These are phyloP conservation scores for Tylopilus rubrobrunneus DNA, from an alignment of 768 basidiomycete genomes.

Conservation along the genomic window DNA sequence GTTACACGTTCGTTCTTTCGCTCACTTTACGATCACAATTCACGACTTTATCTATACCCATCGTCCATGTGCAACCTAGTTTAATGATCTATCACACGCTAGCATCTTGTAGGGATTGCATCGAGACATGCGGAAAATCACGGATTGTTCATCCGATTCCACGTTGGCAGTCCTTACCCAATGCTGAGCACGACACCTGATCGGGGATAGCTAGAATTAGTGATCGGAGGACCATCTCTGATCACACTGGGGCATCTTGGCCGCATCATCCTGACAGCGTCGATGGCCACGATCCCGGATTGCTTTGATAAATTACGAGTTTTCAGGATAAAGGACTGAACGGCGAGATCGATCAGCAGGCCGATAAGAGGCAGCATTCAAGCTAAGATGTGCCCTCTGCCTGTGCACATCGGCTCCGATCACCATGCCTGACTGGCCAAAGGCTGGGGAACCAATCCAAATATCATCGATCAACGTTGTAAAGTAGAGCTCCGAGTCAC, in stretches of 20 bases:
- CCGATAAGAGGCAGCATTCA: not conserved
- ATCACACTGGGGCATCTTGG: not conserved
- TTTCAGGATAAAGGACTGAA: not conserved
- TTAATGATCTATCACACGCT: constrained; percentile 27
- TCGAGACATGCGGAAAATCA: not conserved
- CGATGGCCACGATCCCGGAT: not conserved
- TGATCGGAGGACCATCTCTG: not conserved
- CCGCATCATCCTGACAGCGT: not conserved
- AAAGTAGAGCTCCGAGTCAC: too few species aligned
- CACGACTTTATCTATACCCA: constrained; percentile 25
- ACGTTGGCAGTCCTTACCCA: not conserved
- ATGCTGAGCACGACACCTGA: not conserved
- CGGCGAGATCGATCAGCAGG: not conserved
- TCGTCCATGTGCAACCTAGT: constrained; percentile 24
- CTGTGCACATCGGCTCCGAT: rapidly evolving
- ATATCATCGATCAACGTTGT: not conserved
- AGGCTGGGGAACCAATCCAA: constrained; percentile 19
- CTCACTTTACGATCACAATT: constrained; percentile 17
- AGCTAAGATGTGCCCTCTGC: constrained; percentile 4
- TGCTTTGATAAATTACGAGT: not conserved
- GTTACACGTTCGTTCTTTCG: constrained; percentile 4
- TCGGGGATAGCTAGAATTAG: not conserved
- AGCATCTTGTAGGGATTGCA: constrained; percentile 11
- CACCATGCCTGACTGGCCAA: constrained; percentile 10
- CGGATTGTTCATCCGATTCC: not conserved